Evolutionary conservation across 495 filamentous ascomycete species (phyloP), one percentile per base, ranked within the genome.

Genomic region (Cercophora newfieldiana): DNA sequence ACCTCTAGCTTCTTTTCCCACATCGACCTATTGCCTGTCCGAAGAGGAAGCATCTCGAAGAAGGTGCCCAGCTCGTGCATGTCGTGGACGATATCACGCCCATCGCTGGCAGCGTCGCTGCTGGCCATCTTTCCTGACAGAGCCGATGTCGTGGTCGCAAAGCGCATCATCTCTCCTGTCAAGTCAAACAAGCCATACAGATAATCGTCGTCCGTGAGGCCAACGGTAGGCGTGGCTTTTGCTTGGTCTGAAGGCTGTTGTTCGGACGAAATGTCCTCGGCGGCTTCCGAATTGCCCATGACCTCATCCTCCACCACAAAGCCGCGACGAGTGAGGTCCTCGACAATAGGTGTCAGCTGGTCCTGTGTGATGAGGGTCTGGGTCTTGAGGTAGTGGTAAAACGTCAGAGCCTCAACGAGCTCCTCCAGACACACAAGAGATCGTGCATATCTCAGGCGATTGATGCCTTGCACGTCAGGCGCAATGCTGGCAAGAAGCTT

Each of bases 131-230:
- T 69, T 19, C 88, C 88, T 55, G 72, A 82, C 19, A 89, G 87
- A 0, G 90, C 90, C 70, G 92, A 90, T 21, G 86, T 84, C 18
- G 91, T 92, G 31, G 97, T 94, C 0, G 91, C 93, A 77, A 96
- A 97, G 29, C 93, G 84, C 95, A 99, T 99, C 79, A 98, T 83
- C 77, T 99, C 95, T 10, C 95, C 95, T 0, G 90, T 90, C 56
- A 97, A 82, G 76, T 99, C 95, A 69, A 97, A 97, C 7, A 99
- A 79, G 5, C 96, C 95, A 66, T 96, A 89, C 26, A 97, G 70
- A 73, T 97, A 98, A 75, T 99, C 95, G 8, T 94, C 88, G 26
- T 86, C 83, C 4, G 91, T 91, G n/a, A 91, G 74, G 16, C 77
- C 71, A 48, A 97, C 80, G 7, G 80, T 80, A 0, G 71, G 72